Conservation (phyloP, 2,329 filamentous ascomycete species). For the Sarocladiaceae sp. region DNA sequence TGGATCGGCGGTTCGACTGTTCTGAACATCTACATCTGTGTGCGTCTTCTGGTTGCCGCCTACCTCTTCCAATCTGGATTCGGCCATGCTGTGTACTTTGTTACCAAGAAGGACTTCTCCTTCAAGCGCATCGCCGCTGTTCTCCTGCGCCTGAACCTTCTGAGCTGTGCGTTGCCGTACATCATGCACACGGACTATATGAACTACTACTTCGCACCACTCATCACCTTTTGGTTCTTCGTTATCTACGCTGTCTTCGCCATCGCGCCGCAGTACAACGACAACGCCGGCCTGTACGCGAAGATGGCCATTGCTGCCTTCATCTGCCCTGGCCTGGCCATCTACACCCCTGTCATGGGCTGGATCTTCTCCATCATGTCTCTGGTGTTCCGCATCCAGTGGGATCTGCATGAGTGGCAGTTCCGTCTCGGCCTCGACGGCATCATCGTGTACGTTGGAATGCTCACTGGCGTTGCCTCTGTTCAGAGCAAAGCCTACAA, state of each 20-base stretch:
- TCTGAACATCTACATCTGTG: conserved; percentile 47
- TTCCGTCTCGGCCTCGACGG: conserved; percentile 46
- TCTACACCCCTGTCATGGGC: conserved; percentile 23
- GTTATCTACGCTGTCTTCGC: conserved; percentile 48
- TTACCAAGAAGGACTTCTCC: conserved; percentile 51
- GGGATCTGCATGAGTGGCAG: conserved; percentile 42
- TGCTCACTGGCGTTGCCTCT: conserved; percentile 32
- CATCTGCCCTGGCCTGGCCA: conserved; percentile 26
- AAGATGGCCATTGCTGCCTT: conserved; percentile 42
- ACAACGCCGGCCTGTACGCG: conserved; percentile 30
- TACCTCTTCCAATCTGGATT: conserved; percentile 60
- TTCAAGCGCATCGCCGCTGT: conserved; percentile 43
- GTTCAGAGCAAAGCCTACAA: conserved; percentile 17
- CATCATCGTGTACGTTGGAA: conserved; percentile 50
- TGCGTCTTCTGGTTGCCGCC: conserved; percentile 46
- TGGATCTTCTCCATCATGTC: conserved; percentile 25
- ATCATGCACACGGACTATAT: conserved; percentile 47
- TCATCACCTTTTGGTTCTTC: conserved; percentile 57
- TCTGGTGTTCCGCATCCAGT: conserved; percentile 37
- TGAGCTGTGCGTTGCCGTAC: conserved; percentile 46
- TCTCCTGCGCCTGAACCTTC: conserved; percentile 50
- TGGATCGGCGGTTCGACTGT: conserved; percentile 47
- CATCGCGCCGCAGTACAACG: conserved; percentile 34
- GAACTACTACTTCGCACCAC: conserved; percentile 51
- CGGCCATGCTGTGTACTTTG: conserved; percentile 54